phyloP scores from a whole-genome alignment of 2,329 filamentous ascomycete species.

The Trichoderma sp. region DNA sequence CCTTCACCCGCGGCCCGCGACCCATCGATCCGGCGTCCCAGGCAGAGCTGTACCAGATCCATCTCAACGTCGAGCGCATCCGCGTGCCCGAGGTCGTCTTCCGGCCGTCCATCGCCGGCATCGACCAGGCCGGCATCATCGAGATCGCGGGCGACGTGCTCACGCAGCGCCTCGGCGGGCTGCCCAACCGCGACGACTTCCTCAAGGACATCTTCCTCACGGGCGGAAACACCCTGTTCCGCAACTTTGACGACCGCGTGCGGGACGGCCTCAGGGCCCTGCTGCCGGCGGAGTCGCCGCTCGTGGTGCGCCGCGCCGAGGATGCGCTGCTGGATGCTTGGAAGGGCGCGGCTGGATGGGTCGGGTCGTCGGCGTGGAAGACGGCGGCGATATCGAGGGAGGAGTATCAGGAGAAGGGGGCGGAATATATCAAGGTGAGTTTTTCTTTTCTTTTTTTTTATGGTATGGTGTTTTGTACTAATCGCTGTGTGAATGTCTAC shows the following conservation, averaged over 20 bases:
- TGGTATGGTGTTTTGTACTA: background rate
- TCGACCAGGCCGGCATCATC: conserved; percentile 89
- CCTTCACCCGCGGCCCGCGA: conserved; percentile 82
- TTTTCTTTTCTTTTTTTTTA: background rate
- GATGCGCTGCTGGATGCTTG: conserved; percentile 85
- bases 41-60: conserved; percentile 78
- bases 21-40: conserved; percentile 80
- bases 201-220: conserved; percentile 88
- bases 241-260: conserved; percentile 81
- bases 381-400: conserved; percentile 67
- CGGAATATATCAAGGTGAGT: conserved; percentile 84
- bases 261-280: conserved; percentile 68
- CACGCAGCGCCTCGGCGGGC: conserved; percentile 67
- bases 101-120: conserved; percentile 83
- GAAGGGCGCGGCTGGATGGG: conserved; percentile 89
- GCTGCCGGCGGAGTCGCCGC: conserved; percentile 63
- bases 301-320: conserved; percentile 69
- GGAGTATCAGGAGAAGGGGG: conserved; percentile 88
- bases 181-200: conserved; percentile 61
- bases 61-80: conserved; percentile 95
- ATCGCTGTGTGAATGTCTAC: background rate
- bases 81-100: conserved; percentile 91
- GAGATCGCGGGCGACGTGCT: conserved; percentile 91
- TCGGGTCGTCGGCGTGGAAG: conserved; percentile 57
- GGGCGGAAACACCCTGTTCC: conserved; percentile 85